Conservation (phyloP, 345 rosid species). For the Citrus sp. region DNA sequence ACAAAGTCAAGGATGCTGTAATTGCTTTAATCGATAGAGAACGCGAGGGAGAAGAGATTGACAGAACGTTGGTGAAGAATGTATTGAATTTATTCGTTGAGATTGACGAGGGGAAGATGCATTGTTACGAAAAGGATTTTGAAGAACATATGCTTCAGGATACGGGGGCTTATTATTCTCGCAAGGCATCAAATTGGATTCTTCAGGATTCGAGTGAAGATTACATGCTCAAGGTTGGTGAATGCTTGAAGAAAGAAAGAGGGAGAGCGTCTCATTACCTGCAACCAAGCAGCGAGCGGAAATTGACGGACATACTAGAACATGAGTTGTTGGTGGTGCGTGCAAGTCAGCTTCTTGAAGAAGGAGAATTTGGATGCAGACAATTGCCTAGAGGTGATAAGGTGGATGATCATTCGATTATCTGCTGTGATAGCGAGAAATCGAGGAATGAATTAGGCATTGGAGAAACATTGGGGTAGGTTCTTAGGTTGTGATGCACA, state of each 20-base stretch:
- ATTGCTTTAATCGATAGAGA: constrained; percentile 78
- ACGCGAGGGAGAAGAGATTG: constrained; percentile 88
- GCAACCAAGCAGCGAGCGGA: constrained; percentile 79
- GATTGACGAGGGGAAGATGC: constrained; percentile 77
- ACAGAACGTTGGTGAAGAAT: constrained; percentile 72
- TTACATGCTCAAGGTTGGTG: constrained; percentile 89
- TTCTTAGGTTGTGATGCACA: background rate
- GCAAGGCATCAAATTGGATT: constrained; percentile 88
- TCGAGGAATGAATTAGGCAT: constrained; percentile 54
- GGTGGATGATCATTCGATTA: constrained; percentile 29
- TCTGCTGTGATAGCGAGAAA: constrained; percentile 46
- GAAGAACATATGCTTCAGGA: constrained; percentile 67
- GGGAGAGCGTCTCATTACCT: constrained; percentile 85
- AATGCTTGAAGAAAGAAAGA: constrained; percentile 84
- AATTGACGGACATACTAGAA: constrained; percentile 95
- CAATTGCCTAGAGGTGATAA: constrained; percentile 85
- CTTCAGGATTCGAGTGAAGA: constrained; percentile 69
- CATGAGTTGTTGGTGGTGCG: constrained; percentile 65
- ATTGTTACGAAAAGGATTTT: constrained; percentile 68
- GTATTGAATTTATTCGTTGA: constrained; percentile 72
- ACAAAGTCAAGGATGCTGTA: constrained; percentile 63
- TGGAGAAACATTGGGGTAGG: constrained; percentile 67
- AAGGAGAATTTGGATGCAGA: constrained; percentile 86
- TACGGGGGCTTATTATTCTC: constrained; percentile 70
- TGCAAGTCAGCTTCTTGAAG: constrained; percentile 78